Evolutionary conservation across 2,329 filamentous ascomycete species (phyloP), one percentile per base, ranked within the genome.

Genomic region (Trichoderma sp.): DNA sequence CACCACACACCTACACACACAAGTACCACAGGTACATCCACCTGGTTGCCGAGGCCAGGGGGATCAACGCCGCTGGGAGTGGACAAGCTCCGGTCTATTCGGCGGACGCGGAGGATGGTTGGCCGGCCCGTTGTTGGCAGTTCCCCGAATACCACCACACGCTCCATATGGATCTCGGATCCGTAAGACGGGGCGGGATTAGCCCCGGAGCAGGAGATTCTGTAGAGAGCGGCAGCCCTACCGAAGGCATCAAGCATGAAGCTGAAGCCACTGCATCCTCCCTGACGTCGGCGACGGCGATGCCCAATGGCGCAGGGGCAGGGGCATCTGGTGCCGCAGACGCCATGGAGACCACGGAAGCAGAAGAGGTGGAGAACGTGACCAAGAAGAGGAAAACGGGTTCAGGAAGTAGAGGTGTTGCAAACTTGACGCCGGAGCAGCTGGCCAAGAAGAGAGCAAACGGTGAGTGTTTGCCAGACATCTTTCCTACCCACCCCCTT

Each of bases 401-500:
- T 1, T 79, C 83, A 6, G 82, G 84, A 6, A 83, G 83, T 30
- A 80, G 86, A 61, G 86, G 86, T 12, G 86, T 88, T 55, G 87
- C 87, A 66, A 91, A 92, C 76, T 85, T 91, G 78, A 93, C 91
- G 1, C 89, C 91, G 43, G 92, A 94, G 77, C 91, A 94, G 80
- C 84, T 94, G 65, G 88, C 90, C 71, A 92, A 93, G 80, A 89
- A 89, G 78, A 83, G 87, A 71, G 86, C 87, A 36, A 89, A 88
- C 76, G 87, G 86, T 88, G 79, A 77, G 83, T 70, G 59, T 23
- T 81, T 57, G n/a, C 30, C 58, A 58, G 3, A 8, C 36, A 34
- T 65, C 28, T 43, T 55, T 63, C 20, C 20, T 28, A 15, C 23
- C 20, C 28, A n/a, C 30, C 12, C 39, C 26, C 39, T 30, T 58